These are phyloP conservation scores for Paecilomyces dactylethromorphus DNA, from an alignment of 2,329 filamentous ascomycete species.

Conservation along the genomic window DNA sequence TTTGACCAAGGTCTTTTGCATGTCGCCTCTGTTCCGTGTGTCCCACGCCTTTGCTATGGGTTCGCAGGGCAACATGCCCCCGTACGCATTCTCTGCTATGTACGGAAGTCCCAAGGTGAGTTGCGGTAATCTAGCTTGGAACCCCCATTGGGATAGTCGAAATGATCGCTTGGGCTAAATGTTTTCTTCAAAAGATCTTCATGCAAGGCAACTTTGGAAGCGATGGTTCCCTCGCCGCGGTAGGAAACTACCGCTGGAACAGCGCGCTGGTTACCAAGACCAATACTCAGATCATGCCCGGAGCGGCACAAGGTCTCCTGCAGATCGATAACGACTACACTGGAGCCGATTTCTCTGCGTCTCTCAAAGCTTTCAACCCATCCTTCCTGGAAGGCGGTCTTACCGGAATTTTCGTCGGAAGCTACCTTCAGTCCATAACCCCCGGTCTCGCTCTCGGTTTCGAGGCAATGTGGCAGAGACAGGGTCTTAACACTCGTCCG, in stretches of 20 bases:
- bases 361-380: constrained; percentile 92
- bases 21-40: constrained; percentile 90
- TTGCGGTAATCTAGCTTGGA: constrained; percentile 11
- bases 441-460: constrained; percentile 79
- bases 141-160: neutral
- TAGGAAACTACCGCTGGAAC: constrained; percentile 90
- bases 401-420: constrained; percentile 92
- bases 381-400: constrained; percentile 84
- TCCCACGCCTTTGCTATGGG: constrained; percentile 96
- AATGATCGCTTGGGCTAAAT: neutral
- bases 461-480: constrained; percentile 90
- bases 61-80: constrained; percentile 71
- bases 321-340: constrained; percentile 95
- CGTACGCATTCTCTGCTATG: constrained; percentile 90
- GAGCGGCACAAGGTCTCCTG: constrained; percentile 73
- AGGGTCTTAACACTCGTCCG: constrained; percentile 75
- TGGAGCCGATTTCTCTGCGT: constrained; percentile 86
- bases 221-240: constrained; percentile 76
- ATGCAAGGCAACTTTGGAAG: constrained; percentile 94
- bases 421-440: constrained; percentile 90
- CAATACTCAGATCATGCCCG: constrained; percentile 75
- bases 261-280: constrained; percentile 76
- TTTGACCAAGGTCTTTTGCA: constrained; percentile 92
- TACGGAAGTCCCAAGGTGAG: constrained; percentile 88
- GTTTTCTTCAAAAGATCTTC: constrained; percentile 60